These are phyloP conservation scores for Fusarium nematophilum DNA, from an alignment of 2,329 filamentous ascomycete species.

Conservation along the genomic window DNA sequence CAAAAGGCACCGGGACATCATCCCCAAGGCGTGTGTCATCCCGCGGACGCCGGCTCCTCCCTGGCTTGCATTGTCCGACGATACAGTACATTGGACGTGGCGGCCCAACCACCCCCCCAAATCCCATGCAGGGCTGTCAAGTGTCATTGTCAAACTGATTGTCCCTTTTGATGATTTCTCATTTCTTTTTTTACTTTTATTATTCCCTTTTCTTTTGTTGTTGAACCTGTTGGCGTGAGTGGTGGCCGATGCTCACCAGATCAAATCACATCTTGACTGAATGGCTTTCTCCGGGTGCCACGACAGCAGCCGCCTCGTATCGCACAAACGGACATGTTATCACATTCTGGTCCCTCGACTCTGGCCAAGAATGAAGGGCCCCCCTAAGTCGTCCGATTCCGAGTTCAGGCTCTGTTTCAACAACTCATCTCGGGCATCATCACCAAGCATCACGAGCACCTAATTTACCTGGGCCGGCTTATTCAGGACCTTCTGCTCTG, in stretches of 20 bases:
- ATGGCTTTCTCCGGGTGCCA: conserved; percentile 34
- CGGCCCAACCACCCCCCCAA: conserved; percentile 17
- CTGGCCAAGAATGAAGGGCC: neutral
- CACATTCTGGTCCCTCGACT: conserved; percentile 21
- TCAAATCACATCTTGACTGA: conserved; percentile 29
- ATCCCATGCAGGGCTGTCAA: conserved; percentile 29
- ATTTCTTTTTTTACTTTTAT: too few species aligned
- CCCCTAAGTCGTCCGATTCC: conserved; percentile 26
- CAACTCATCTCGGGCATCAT: conserved; percentile 26
- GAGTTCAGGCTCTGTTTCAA: conserved; percentile 20
- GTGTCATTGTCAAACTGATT: conserved; percentile 27
- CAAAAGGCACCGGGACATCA: neutral
- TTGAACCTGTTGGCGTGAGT: conserved; percentile 2
- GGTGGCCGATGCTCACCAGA: conserved; percentile 32
- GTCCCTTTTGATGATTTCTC: neutral
- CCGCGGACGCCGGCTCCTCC: conserved; percentile 24
- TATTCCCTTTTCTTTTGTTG: neutral
- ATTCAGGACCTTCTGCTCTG: neutral
- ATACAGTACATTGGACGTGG: conserved; percentile 30
- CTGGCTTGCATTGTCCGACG: conserved; percentile 33
- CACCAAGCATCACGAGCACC: conserved; percentile 15
- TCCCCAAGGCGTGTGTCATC: conserved; percentile 15
- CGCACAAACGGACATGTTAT: conserved; percentile 26
- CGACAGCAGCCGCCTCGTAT: conserved; percentile 40
- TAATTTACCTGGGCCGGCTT: neutral